Evolutionary conservation across 2,329 filamentous ascomycete genomes (phyloP).

Genomic region (Clarireedia hainanense): DNA sequence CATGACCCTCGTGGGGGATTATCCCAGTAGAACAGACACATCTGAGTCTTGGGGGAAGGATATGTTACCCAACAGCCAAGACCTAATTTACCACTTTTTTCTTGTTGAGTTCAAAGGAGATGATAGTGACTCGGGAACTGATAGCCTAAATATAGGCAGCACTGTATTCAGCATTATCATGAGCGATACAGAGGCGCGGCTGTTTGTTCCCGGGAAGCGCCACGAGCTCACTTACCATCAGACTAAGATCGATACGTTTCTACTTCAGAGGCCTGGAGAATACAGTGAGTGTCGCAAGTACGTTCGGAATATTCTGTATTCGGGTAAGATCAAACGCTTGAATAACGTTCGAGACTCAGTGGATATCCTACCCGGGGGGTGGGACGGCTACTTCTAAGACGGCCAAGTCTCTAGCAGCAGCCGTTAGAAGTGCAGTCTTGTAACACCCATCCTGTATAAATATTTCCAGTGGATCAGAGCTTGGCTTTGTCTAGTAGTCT

Average conservation of each 20-base stretch:
- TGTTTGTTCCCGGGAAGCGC: constrained; percentile 28
- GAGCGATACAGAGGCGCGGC: constrained; percentile 14
- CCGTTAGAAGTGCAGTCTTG: no score
- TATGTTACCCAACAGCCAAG: no score
- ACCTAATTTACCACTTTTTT: no score
- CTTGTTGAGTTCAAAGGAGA: no score
- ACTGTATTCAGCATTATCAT: constrained; percentile 31
- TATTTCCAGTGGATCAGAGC: no score
- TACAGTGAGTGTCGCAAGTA: constrained; percentile 15
- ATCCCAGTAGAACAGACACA: no score
- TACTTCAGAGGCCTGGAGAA: constrained; percentile 25
- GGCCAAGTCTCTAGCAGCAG: no score
- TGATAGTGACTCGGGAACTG: neutral
- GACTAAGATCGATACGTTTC: constrained; percentile 25
- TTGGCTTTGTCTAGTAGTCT: no score
- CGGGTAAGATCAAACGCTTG: neutral
- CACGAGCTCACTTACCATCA: constrained; percentile 27
- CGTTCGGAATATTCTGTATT: neutral
- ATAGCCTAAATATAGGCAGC: constrained; percentile 13
- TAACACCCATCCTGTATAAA: no score
- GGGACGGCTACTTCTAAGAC: no score
- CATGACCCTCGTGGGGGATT: no score
- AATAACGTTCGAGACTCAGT: constrained; percentile 27
- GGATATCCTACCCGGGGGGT: constrained; percentile 22
- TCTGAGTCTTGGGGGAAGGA: no score